A percentile compares a stretch with the other conserved stretches of the same genome.
Conservation (phyloP, 495 filamentous ascomycete species). For the Cenococcum geophilum region DNA sequence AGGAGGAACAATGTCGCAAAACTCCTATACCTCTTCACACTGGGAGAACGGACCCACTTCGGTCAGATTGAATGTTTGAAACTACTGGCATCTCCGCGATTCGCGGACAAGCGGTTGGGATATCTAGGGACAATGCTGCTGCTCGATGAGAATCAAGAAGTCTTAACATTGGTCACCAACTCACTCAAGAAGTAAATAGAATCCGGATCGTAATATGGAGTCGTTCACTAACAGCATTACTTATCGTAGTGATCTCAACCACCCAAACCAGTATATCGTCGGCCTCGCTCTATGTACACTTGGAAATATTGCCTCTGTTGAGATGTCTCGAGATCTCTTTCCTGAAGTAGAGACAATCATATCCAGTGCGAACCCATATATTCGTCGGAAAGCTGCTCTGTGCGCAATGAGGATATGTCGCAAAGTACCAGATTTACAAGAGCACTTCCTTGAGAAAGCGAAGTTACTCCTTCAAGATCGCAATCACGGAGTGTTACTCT, state of each 20-base stretch:
- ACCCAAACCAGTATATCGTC: slow-evolving; percentile 98
- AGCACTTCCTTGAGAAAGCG: slow-evolving; percentile 93
- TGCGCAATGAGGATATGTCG: slow-evolving; percentile 99
- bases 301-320: slow-evolving; percentile 93
- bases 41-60: slow-evolving; percentile 98
- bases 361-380: slow-evolving; percentile 91
- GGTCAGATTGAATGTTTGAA: slow-evolving; percentile 99
- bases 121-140: slow-evolving; percentile 95
- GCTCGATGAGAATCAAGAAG: slow-evolving; percentile 97
- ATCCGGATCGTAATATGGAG: background rate
- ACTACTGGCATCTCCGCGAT: slow-evolving; percentile 89
- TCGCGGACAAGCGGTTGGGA: slow-evolving; percentile 94
- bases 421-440: slow-evolving; percentile 94
- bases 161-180: slow-evolving; percentile 93
- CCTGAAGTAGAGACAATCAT: slow-evolving; percentile 85
- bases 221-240: slow-evolving; percentile 26
- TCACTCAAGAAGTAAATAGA: slow-evolving; percentile 81
- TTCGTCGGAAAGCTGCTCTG: slow-evolving; percentile 92
- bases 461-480: slow-evolving; percentile 80
- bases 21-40: slow-evolving; percentile 92
- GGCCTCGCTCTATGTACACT: slow-evolving; percentile 91
- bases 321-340: slow-evolving; percentile 98
- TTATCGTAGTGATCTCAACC: slow-evolving; percentile 72
- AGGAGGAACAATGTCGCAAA: slow-evolving; percentile 99
- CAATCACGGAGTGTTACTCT: slow-evolving; percentile 92